Conservation (phyloP, 1,139 yeast genomes). For the Pichia sp. region DNA sequence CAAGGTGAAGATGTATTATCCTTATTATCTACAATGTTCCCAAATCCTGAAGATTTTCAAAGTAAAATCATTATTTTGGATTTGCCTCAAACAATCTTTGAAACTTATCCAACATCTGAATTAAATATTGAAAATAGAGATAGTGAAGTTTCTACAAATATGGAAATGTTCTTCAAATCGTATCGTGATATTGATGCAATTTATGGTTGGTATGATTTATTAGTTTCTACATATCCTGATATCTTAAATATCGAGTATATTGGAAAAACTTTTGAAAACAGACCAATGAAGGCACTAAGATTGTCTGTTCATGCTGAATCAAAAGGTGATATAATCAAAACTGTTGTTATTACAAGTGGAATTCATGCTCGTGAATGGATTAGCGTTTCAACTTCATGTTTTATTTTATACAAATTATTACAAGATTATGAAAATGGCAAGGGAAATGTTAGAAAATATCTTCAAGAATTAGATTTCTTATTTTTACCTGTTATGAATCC, state of each 20-base stretch:
- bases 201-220: slow-evolving; percentile 60
- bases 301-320: slow-evolving; percentile 40
- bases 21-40: slow-evolving; percentile 8
- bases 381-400: slow-evolving; percentile 63
- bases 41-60: slow-evolving; percentile 26
- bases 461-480: slow-evolving; percentile 56
- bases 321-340: slow-evolving; percentile 41
- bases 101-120: slow-evolving; percentile 41
- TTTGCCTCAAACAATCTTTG: slow-evolving; percentile 48
- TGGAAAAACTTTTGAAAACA: slow-evolving; percentile 70
- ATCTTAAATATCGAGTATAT: slow-evolving; percentile 54
- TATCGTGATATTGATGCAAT: slow-evolving; percentile 66
- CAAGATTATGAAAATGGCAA: slow-evolving; percentile 40
- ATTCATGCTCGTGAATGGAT: slow-evolving; percentile 92
- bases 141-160: neutral
- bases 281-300: slow-evolving; percentile 62
- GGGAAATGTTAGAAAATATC: slow-evolving; percentile 34
- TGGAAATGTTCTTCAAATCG: slow-evolving; percentile 51
- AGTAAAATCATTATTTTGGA: slow-evolving; percentile 44
- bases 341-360: slow-evolving; percentile 77
- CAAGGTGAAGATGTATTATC: slow-evolving; percentile 17
- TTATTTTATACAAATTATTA: slow-evolving; percentile 50
- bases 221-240: slow-evolving; percentile 54
- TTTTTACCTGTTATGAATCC: slow-evolving; percentile 84
- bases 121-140: slow-evolving; percentile 14